Evolutionary conservation across 805 yeast genomes (phyloP).

Genomic region (Barnettozyma salicaria): DNA sequence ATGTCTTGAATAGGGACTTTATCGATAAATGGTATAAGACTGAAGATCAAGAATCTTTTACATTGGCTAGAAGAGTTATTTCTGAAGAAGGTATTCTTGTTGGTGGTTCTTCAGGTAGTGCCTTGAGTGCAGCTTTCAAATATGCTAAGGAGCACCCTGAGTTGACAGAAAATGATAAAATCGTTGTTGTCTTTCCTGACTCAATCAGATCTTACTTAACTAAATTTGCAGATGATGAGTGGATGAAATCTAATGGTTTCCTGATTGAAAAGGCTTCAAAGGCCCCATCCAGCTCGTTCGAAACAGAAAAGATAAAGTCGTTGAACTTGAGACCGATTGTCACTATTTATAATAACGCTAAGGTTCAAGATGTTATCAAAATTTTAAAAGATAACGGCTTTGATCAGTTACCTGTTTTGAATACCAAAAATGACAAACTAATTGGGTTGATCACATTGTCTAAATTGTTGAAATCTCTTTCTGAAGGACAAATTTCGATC

Average conservation of each 20-base stretch:
- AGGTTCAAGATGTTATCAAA: constrained; percentile 58
- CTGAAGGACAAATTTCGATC: constrained; percentile 51
- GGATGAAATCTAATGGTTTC: constrained; percentile 78
- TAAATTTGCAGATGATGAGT: constrained; percentile 84
- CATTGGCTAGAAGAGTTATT: constrained; percentile 74
- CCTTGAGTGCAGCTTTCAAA: constrained; percentile 70
- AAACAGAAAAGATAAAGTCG: constrained; percentile 57
- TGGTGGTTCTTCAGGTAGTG: constrained; percentile 87
- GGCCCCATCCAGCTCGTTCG: constrained; percentile 38
- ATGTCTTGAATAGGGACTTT: constrained; percentile 58
- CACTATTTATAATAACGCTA: constrained; percentile 55
- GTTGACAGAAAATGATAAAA: constrained; percentile 64
- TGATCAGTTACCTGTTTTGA: constrained; percentile 79
- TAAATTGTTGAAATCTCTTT: constrained; percentile 58
- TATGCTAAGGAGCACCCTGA: constrained; percentile 55
- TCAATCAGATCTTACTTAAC: constrained; percentile 81
- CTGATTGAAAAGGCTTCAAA: constrained; percentile 45
- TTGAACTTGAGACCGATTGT: constrained; percentile 76
- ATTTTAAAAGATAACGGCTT: constrained; percentile 70
- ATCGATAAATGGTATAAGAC: constrained; percentile 84
- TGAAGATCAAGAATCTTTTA: constrained; percentile 74
- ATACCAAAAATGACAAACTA: constrained; percentile 40
- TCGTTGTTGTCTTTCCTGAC: constrained; percentile 83
- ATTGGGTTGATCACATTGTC: constrained; percentile 76
- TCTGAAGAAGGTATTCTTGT: constrained; percentile 81